These are phyloP conservation scores for Candida yuanshanica DNA, from an alignment of 805 yeast genomes.

Conservation along the genomic window DNA sequence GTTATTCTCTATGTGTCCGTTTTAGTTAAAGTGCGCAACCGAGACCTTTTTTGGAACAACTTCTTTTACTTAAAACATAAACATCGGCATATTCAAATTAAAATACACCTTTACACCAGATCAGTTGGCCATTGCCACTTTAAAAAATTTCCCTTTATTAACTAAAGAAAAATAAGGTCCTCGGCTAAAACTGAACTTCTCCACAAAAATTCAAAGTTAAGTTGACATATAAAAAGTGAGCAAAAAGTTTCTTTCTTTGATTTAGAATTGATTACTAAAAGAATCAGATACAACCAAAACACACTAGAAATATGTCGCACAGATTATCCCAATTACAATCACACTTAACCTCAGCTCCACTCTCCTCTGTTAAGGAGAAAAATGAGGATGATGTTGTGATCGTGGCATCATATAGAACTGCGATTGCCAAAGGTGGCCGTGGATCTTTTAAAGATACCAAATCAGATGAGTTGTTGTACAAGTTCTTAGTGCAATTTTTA, in stretches of 20 bases:
- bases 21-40: background rate
- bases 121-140: background rate
- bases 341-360: slow-evolving; percentile 22
- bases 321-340: slow-evolving; percentile 31
- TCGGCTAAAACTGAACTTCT: background rate
- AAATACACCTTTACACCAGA: background rate
- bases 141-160: too few species aligned
- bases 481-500: slow-evolving; percentile 58
- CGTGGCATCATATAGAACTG: slow-evolving; percentile 86
- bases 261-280: background rate
- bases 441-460: slow-evolving; percentile 81
- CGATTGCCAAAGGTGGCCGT: slow-evolving; percentile 80
- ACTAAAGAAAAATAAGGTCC: too few species aligned
- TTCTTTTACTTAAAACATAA: too few species aligned
- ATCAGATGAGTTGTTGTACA: slow-evolving; percentile 70
- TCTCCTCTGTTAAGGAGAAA: slow-evolving; percentile 8
- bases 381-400: slow-evolving; percentile 75
- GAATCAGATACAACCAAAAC: too few species aligned
- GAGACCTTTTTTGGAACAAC: too few species aligned
- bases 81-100: too few species aligned
- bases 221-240: background rate
- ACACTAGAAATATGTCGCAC: slow-evolving; percentile 9
- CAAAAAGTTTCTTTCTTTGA: background rate
- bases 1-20: too few species aligned
- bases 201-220: background rate